Percentiles rank a stretch among this genome's conserved stretches.
These are phyloP conservation scores for Puccinia coronata DNA, from an alignment of 1,284 basidiomycete genomes.

Conservation along the genomic window DNA sequence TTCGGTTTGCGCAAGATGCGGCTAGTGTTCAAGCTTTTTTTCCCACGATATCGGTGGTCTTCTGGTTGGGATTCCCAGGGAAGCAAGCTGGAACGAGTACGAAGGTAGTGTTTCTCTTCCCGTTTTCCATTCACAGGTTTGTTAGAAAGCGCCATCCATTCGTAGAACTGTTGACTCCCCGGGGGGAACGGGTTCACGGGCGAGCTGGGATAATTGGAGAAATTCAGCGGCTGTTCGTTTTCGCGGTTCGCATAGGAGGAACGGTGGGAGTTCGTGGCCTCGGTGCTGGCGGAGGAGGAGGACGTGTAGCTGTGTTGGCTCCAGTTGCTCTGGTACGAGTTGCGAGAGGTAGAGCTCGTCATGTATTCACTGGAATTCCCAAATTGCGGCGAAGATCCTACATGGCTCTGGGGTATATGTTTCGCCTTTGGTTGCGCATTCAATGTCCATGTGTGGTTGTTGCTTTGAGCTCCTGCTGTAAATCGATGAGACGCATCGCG, in stretches of 20 bases:
- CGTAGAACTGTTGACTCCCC: neutral
- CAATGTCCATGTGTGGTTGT: conserved; percentile 54
- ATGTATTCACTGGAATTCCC: neutral
- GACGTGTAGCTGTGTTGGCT: neutral
- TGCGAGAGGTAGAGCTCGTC: conserved; percentile 1
- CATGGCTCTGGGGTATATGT: neutral
- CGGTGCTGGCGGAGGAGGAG: neutral
- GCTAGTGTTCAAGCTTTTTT: neutral
- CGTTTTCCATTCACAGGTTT: no score
- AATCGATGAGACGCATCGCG: conserved; percentile 52
- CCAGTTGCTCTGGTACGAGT: conserved; percentile 18
- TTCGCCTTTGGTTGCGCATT: conserved; percentile 50
- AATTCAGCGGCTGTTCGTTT: conserved; percentile 2
- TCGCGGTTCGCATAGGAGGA: neutral
- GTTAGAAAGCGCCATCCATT: neutral
- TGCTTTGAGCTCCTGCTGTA: conserved; percentile 52
- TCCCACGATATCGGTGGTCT: neutral
- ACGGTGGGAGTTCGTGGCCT: neutral
- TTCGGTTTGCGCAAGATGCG: conserved; percentile 51
- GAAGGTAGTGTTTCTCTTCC: conserved; percentile 1
- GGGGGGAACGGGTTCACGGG: conserved; percentile 2
- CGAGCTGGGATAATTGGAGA: neutral
- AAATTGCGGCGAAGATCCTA: neutral
- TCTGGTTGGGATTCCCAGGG: neutral
- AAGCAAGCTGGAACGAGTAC: neutral